Evolutionary conservation across 257 asterid genomes (phyloP), one percentile per base, ranked within the genome.

Genomic region (Petunia secreta): DNA sequence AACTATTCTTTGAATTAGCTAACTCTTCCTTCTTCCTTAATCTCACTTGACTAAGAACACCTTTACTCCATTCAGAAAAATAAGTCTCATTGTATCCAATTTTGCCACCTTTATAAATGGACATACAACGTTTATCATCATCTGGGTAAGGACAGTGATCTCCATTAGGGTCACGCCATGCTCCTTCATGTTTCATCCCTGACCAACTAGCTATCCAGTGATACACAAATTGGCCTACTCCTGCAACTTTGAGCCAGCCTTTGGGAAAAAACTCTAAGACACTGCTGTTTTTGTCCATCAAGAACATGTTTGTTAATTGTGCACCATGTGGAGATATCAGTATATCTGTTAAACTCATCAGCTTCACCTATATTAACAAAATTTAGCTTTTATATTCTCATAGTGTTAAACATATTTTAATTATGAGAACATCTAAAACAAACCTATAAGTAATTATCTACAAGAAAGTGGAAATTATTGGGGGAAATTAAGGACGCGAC

Each of bases 181-280:
- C 91, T 8, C 97, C 96, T 83, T 84, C 89, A 86, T 91, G 96
- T 39, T 60, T 85, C 97, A 92, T 92, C 69, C 96, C 96, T 0
- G 97, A 86, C 96, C 94, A 90, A 79, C 80, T 83, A 59, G 97
- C 96, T 1, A 91, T 86, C 96, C 97, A 92, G 68, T 91, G 97
- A 86, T 84, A 85, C 13, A 88, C 92, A 54, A 82, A 91, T 58
- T 92, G 97, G 0, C 96, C 96, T 5, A 89, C 91, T 1, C 96
- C 97, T 4, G 94, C 97, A 2, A 84, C 83, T 78, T 92, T 91
- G 4, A 86, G 82, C 96, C 96, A 92, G 0, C 97, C 97, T 69
- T 91, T 91, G 1, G 97, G 96, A 54, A 92, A 92, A 46, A 92
- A 80, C 75, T 92, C 97, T 89, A 91, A 84, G 11, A 92, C 89